A percentile compares a stretch with the other conserved stretches of the same genome.
These are phyloP conservation scores for Lantana camara DNA, from an alignment of 257 asterid species.

Conservation along the genomic window DNA sequence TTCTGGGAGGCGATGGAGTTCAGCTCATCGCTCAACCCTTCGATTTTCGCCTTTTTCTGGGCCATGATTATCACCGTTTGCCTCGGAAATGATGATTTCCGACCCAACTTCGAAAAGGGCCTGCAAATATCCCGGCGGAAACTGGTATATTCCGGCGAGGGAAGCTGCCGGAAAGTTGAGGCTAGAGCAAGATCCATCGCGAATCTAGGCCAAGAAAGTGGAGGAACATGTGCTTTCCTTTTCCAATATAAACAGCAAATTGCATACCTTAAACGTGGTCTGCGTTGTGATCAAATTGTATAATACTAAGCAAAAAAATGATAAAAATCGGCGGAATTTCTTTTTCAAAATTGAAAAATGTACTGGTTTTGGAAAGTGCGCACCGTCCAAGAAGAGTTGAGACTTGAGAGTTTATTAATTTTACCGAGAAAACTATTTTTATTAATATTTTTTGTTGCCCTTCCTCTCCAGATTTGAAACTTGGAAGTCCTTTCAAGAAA, in stretches of 20 bases:
- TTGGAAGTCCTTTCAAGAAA: too few relatives aligned
- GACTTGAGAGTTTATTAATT: too few relatives aligned
- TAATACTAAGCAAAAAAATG: background rate
- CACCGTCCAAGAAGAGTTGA: background rate
- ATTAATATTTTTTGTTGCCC: too few relatives aligned
- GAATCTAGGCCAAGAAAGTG: slow-evolving; percentile 29
- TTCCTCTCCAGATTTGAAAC: too few relatives aligned
- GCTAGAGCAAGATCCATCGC: slow-evolving; percentile 49
- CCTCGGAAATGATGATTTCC: slow-evolving; percentile 25
- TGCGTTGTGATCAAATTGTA: background rate
- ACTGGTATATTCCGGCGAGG: slow-evolving; percentile 29
- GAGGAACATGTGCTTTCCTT: slow-evolving; percentile 9
- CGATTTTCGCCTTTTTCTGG: slow-evolving; percentile 61
- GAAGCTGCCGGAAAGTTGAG: slow-evolving; percentile 44
- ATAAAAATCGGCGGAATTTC: background rate
- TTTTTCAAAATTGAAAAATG: too few relatives aligned
- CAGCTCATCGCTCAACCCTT: slow-evolving; percentile 74
- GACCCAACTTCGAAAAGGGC: slow-evolving; percentile 29
- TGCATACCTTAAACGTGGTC: slow-evolving; percentile 32
- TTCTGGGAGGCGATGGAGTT: slow-evolving; percentile 90
- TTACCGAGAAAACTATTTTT: too few relatives aligned
- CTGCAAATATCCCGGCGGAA: slow-evolving; percentile 21
- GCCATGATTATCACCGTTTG: slow-evolving; percentile 44
- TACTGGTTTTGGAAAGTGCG: background rate
- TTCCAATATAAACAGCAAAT: slow-evolving; percentile 9